Evolutionary conservation across 176 grass and related monocot genomes (phyloP), one percentile per base, ranked within the genome.

Genomic region (Coix lacrymajobi): DNA sequence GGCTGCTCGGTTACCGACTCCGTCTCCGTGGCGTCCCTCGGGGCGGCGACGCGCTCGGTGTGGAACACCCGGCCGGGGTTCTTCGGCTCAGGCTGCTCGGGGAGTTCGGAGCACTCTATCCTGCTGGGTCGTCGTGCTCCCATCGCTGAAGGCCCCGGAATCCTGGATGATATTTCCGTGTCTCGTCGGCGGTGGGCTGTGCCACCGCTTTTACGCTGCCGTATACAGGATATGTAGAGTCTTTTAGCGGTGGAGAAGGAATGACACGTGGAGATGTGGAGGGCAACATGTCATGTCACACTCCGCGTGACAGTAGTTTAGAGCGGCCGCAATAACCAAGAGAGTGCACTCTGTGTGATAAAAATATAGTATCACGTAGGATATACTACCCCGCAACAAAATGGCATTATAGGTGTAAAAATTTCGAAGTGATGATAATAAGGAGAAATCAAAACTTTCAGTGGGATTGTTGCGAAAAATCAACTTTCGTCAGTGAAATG

Each of bases 1-100:
- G 66, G 58, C 40, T 31, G 73, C 80, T 96, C 90, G 26, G 36
- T 85, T 43, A 22, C 41, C 52, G 85, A 43, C 87, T 87, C 87
- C 48, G 75, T 22, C 87, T 87, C 87, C 48, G 75, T 22, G 3
- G 85, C 82, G 76, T 90, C 92, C 49, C 79, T 74, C 17, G 90
- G 83, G 16, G 79, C 69, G 16, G 79, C 69, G 8, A 96, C 69
- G 8, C 61, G 29, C 51, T 83, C 48, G 8, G 80, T 63, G n/a
- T 60, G 54, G 12, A 96, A 83, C 61, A 91, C 86, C 28, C 85
- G 76, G 11, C 84, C 89, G 22, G 71, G 82, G 64, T 70, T 69
- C 1, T 62, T 36, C 34, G 71, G 17, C 31, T 80, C 45, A 1
- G 44, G 5, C 26, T 81, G 44, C 8, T 38, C 57, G 3, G 63